phyloP scores from a whole-genome alignment of 805 yeast genomes.

The Monosporozyma siamensis region DNA sequence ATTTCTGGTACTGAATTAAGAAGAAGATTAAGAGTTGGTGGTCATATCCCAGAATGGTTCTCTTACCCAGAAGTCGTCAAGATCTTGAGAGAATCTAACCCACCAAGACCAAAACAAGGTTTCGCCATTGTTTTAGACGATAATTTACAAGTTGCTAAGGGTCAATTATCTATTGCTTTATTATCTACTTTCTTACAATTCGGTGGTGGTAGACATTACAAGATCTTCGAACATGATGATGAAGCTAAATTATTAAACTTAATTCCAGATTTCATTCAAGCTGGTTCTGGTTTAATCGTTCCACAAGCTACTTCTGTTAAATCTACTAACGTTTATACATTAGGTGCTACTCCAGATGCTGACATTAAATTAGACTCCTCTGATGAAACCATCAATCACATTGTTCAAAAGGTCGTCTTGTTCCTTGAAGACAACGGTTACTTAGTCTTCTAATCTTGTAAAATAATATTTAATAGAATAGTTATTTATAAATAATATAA shows the following conservation, averaged over 20 bases:
- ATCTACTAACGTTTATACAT: constrained; percentile 34
- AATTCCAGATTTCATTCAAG: constrained; percentile 37
- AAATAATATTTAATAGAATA: too few relatives aligned
- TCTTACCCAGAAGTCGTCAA: constrained; percentile 93
- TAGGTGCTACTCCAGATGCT: constrained; percentile 41
- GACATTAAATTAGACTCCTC: constrained; percentile 49
- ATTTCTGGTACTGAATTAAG: constrained; percentile 93
- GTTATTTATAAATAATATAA: too few relatives aligned
- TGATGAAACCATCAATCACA: constrained; percentile 51
- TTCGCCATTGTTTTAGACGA: constrained; percentile 66
- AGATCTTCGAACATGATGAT: constrained; percentile 43
- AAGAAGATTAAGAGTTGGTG: constrained; percentile 75
- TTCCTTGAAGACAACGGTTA: constrained; percentile 78
- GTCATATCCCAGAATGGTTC: constrained; percentile 92
- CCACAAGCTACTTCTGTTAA: constrained; percentile 28
- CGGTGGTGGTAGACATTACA: constrained; percentile 71
- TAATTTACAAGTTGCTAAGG: constrained; percentile 48
- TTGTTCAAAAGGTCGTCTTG: constrained; percentile 64
- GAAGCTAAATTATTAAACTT: constrained; percentile 61
- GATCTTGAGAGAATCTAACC: constrained; percentile 84
- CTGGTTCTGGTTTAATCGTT: constrained; percentile 88
- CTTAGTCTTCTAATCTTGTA: constrained; percentile 17
- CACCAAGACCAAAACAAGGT: constrained; percentile 86
- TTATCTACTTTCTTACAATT: constrained; percentile 86
- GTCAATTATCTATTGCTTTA: constrained; percentile 69